Base-by-base conservation (phyloP, 805 yeast genomes). In the Yarrowia yakushimensis region DNA sequence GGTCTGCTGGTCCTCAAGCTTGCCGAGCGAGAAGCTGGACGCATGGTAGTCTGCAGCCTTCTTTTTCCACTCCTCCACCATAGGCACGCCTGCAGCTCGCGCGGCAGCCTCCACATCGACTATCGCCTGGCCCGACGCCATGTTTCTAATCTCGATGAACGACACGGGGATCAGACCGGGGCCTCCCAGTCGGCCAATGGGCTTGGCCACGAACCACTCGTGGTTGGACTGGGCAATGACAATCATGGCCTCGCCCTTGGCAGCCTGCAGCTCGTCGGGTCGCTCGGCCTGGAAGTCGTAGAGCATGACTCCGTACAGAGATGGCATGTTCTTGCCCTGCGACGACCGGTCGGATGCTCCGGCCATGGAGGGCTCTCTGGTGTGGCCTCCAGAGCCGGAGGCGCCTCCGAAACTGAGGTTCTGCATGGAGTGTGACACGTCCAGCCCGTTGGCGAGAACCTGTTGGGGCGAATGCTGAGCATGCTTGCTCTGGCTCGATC, bases 201-300 rank as follows among this genome's bases (percentile, higher is more conserved):
- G 97, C 73, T 94, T 94, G 5, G 97, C 98, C 64, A 94, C 94
- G 69, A 91, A 92, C 99, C 99, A 94, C 76, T 96, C 99, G 67
- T 80, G 88, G 63, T 90, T 91, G 71, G 93, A 96, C 74, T 93
- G 97, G 1, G 99, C 99, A 75, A 97, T 93, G 12, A 96, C 84
- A 30, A 92, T 88, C 65, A 94, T 81, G 69, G 88, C 87, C 69
- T 94, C 99, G 37, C 97, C 97, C 1, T 88, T 88, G 28, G 74
- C 71, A 2, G 93, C 90, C 66, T 87, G 86, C 66, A 94, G 80
- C 74, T 94, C 99, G 76, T 96, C 99, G 9, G 83, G 72, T 12
- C 81, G 74, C 66, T 88, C 91, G 6, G 98, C 97, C 65, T 78
- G 81, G 74, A 94, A 94, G 69, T 90, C 96, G 72, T 86, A 94